Evolutionary conservation across 768 basidiomycete genomes (phyloP).

Genomic region (Russula vinacea): DNA sequence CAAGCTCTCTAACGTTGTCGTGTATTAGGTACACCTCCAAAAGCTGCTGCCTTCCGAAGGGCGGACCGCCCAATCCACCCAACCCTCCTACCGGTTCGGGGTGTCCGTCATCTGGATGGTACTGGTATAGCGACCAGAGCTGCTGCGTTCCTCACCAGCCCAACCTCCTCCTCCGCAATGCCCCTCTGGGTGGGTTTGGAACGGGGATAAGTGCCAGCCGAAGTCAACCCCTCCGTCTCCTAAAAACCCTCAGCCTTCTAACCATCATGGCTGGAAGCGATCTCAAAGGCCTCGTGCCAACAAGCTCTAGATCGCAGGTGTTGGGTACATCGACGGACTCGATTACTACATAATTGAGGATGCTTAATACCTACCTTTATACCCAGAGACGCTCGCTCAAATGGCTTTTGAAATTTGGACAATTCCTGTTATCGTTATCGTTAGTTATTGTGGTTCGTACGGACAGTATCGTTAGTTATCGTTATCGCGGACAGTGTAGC

Average conservation of each 20-base stretch:
- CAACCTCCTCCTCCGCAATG: conserved; percentile 45
- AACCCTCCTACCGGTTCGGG: conserved; percentile 47
- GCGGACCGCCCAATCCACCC: conserved; percentile 43
- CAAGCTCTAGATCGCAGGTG: conserved; percentile 31
- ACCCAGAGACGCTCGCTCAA: background rate
- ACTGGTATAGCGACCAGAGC: conserved; percentile 46
- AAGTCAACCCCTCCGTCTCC: conserved; percentile 39
- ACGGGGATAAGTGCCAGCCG: conserved; percentile 38
- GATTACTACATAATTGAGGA: background rate
- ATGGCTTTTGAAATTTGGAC: background rate
- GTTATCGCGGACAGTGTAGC: no score
- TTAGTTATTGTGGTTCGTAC: background rate
- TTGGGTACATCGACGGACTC: background rate
- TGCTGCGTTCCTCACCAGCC: conserved; percentile 55
- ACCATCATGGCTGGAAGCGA: conserved; percentile 32
- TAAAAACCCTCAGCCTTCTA: conserved; percentile 41
- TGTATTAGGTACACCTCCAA: conserved; percentile 35
- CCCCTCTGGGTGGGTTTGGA: conserved; percentile 47
- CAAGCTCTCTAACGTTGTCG: background rate
- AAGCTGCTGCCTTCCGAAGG: conserved; percentile 45
- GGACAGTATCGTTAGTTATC: no score
- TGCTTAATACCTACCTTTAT: background rate
- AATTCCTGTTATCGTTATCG: background rate
- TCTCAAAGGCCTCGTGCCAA: conserved; percentile 39
- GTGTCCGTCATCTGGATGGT: conserved; percentile 49